Conservation (phyloP, 306 rosid genomes). For the Hippophae gyantsensis region DNA sequence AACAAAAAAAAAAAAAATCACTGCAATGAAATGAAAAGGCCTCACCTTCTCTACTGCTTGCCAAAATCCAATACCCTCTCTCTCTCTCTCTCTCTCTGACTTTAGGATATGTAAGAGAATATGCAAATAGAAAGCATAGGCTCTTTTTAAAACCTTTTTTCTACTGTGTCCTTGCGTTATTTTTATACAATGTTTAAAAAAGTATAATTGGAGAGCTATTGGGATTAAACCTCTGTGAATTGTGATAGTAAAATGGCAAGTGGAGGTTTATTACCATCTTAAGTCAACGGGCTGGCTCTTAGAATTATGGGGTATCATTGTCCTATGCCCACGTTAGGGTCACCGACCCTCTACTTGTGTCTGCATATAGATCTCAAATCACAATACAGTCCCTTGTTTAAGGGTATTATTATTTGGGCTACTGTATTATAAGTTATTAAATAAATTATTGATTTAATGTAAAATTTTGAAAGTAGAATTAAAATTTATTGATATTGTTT, state of each 20-base stretch:
- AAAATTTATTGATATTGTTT: no score
- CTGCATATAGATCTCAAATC: neutral
- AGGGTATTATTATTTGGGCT: no score
- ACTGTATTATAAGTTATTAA: no score
- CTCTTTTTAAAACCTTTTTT: neutral
- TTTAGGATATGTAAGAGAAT: constrained; percentile 4
- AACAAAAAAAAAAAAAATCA: constrained; percentile 13
- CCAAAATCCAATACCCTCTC: constrained; percentile 28
- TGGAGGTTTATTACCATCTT: constrained; percentile 43
- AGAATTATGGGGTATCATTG: constrained; percentile 33
- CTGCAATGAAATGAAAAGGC: constrained; percentile 37
- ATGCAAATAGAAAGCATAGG: neutral
- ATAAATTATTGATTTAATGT: no score
- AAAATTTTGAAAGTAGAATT: no score
- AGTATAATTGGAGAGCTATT: constrained; percentile 19
- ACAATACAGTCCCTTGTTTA: neutral
- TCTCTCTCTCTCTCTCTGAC: constrained; percentile 9
- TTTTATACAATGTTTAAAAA: neutral
- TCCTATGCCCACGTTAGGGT: constrained; percentile 51
- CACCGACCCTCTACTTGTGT: constrained; percentile 31
- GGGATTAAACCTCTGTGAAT: constrained; percentile 23
- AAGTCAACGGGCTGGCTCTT: constrained; percentile 52
- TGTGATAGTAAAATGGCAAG: constrained; percentile 40
- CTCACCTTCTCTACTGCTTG: constrained; percentile 2
- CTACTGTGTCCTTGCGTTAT: neutral